Base-by-base conservation (phyloP, 148 eudicot species). In the Amaranthus cruentus region DNA sequence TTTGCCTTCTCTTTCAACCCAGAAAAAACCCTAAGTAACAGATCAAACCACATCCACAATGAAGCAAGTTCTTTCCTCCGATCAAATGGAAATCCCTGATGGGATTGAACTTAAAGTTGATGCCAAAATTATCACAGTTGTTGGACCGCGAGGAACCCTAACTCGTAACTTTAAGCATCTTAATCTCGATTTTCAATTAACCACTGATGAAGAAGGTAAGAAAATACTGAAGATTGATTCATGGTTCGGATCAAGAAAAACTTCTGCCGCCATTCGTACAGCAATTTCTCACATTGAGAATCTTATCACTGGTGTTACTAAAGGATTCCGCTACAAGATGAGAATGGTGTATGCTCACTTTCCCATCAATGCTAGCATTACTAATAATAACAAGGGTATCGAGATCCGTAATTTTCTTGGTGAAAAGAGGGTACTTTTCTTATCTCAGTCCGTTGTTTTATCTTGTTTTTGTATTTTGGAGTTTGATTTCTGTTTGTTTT, bases 361-460 rank as follows among this genome's bases (percentile, higher is more conserved):
- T 64, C 93, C 93, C 1, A 87, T 87, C 43, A 89, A 89, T 79
- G 93, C 89, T 11, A 82, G 85, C 43, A 89, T 89, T 63, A 69
- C 80, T 50, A 78, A 73, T n/a, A 10, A 54, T 9, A 77, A 72
- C 44, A 78, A 74, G 81, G 73, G 78, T 12, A 89, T 89, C 60
- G 88, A 87, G 86, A 85, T 89, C 80, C 81, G 93, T 48, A 89
- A 89, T 54, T 89, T 89, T 53, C 88, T 89, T 28, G 93, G 88
- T 12, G 88, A 89, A 69, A 89, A 89, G 72, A 89, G 73, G 90
- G 93, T 89, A 72, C 28, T 3, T 74, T 5, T 60, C 13, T 55
- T 53, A 18, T 6, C 59, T 9, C 15, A 8, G 56, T 56, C 67
- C 67, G 28, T 57, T 38, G 44, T 46, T 43, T 11, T 28, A 28